A percentile compares a stretch with the other conserved stretches of the same genome.
These are phyloP conservation scores for Thyridium curvatum DNA, from an alignment of 2,329 filamentous ascomycete genomes.

Conservation along the genomic window DNA sequence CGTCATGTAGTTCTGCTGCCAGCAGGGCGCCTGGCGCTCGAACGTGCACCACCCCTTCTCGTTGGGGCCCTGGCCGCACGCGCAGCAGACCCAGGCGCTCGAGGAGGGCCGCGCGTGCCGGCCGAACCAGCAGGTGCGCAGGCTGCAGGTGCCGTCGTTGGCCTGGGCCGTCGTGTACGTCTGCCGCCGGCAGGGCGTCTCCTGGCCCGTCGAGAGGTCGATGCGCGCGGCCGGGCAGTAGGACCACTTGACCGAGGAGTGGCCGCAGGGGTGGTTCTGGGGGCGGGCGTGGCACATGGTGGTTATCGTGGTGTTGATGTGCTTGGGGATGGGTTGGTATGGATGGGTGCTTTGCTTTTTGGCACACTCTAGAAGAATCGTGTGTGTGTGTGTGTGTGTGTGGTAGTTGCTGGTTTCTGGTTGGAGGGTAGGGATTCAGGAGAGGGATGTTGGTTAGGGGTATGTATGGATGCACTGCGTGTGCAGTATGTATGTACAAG, in stretches of 20 bases:
- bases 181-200: conserved; percentile 41
- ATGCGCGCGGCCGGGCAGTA: conserved; percentile 44
- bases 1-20: conserved; percentile 22
- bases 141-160: conserved; percentile 36
- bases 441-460: too few species aligned
- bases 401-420: too few species aligned
- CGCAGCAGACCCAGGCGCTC: conserved; percentile 49
- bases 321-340: not conserved
- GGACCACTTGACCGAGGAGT: conserved; percentile 49
- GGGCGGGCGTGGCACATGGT: conserved; percentile 51
- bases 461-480: too few species aligned
- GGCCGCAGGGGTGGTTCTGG: conserved; percentile 43
- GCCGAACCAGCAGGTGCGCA: conserved; percentile 43
- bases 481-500: too few species aligned
- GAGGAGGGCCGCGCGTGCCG: conserved; percentile 33
- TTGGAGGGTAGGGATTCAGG: too few species aligned
- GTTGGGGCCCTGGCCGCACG: conserved; percentile 45
- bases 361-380: too few species aligned
- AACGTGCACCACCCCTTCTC: conserved; percentile 46
- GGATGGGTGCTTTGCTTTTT: too few species aligned
- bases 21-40: conserved; percentile 17
- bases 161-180: conserved; percentile 39
- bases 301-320: conserved; percentile 1
- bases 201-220: conserved; percentile 42
- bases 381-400: too few species aligned